Percentiles rank a stretch among this genome's conserved stretches.
Conservation (phyloP, 2,329 filamentous ascomycete genomes). For the Alternaria dauci region DNA sequence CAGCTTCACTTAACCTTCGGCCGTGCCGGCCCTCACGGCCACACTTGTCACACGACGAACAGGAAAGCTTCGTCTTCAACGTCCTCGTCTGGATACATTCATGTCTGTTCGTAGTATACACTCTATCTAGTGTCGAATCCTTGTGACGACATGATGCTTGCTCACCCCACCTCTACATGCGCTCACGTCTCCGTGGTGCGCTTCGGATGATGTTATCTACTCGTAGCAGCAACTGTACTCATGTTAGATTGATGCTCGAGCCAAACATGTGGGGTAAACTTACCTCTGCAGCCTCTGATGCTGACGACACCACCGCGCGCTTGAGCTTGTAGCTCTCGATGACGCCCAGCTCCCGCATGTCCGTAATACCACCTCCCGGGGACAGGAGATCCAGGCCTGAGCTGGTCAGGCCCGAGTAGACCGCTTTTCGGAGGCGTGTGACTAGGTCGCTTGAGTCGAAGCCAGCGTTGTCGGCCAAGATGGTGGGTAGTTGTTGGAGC, state of each 20-base stretch:
- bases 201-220: constrained; percentile 98
- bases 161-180: constrained; percentile 63
- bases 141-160: constrained; percentile 26
- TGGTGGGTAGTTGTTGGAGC: constrained; percentile 91
- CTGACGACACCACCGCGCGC: constrained; percentile 94
- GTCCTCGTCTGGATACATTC: constrained; percentile 31
- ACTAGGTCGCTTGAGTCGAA: constrained; percentile 95
- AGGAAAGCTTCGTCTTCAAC: neutral
- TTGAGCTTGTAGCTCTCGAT: constrained; percentile 99
- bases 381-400: constrained; percentile 89
- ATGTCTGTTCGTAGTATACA: constrained; percentile 39
- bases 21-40: neutral
- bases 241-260: constrained; percentile 38
- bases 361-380: constrained; percentile 88
- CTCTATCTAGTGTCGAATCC: constrained; percentile 35
- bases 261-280: constrained; percentile 46
- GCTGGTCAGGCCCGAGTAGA: constrained; percentile 92
- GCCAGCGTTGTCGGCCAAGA: constrained; percentile 96
- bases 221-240: constrained; percentile 77
- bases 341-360: constrained; percentile 95
- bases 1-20: constrained; percentile 1
- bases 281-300: constrained; percentile 95
- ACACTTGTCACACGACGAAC: neutral
- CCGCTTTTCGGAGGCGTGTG: constrained; percentile 86
- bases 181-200: constrained; percentile 82